These are phyloP conservation scores for Chenopodium berlandieri DNA, from an alignment of 148 eudicot genomes.

Conservation along the genomic window DNA sequence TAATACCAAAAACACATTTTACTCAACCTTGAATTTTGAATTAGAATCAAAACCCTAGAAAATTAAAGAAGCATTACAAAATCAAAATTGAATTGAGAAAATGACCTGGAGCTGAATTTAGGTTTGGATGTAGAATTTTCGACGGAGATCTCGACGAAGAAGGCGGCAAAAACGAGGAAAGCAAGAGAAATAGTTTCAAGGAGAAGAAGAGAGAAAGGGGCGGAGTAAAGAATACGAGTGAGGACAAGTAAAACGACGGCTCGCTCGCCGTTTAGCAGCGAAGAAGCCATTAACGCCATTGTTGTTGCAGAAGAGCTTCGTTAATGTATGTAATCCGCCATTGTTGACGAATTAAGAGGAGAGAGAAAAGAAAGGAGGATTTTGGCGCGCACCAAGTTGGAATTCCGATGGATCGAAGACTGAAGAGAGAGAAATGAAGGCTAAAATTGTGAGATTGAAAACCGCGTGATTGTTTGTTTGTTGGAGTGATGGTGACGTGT, in stretches of 20 bases:
- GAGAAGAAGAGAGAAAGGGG: conserved; percentile 48
- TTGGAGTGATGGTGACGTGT: neutral
- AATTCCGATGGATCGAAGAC: neutral
- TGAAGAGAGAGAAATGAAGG: too few relatives aligned
- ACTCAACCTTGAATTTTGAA: neutral
- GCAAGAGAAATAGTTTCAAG: conserved; percentile 46
- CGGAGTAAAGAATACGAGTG: conserved; percentile 38
- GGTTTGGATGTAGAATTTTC: conserved; percentile 32
- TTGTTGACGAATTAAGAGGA: neutral
- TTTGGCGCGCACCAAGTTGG: conserved; percentile 23
- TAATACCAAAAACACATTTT: neutral
- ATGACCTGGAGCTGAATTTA: conserved; percentile 54
- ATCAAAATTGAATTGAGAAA: neutral
- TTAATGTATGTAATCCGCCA: neutral
- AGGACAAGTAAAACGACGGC: conserved; percentile 62
- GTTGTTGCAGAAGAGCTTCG: neutral
- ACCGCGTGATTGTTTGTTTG: neutral
- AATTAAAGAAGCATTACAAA: neutral
- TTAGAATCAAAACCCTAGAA: neutral
- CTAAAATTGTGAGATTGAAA: neutral
- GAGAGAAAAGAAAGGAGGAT: neutral
- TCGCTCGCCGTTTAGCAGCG: conserved; percentile 80
- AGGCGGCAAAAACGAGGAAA: conserved; percentile 49
- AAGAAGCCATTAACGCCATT: conserved; percentile 42
- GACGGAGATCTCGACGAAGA: conserved; percentile 55